Evolutionary conservation across 176 grass and related monocot species (phyloP), one percentile per base, ranked within the genome.

Genomic region (Aegilops sharonensis): DNA sequence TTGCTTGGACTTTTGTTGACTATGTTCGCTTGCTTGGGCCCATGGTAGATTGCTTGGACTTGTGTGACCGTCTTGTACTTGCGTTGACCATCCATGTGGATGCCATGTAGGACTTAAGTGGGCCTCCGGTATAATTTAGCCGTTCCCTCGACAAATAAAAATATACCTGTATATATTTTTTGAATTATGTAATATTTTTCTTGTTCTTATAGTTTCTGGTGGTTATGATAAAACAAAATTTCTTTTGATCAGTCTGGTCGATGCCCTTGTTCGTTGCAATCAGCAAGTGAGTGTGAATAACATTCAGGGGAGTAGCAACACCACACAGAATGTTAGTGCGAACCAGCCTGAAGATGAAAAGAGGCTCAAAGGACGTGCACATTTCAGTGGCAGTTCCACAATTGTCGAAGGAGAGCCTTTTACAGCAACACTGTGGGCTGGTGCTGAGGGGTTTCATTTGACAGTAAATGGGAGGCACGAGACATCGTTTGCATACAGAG

Each of bases 401-500:
- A 92, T 98, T 87, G 61, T 92, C 30, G 89, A 91, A 88, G 89
- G 92, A 68, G 89, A 95, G 77, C 93, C 95, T 83, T 98, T 98
- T 50, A 93, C 89, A 52, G 80, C 86, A 48, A 98, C 85, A 61
- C 4, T 98, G 20, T 98, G 95, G 95, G 84, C 89, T 32, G 95
- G 91, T 80, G 31, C 80, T 63, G 92, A 94, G 30, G 95, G 95
- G 61, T 92, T 97, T 79, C 95, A 97, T 90, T 78, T 97, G 84
- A 94, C 92, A 62, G 92, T 98, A 35, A 98, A 98, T 81, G 93
- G 95, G 77, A 85, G 72, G 77, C 95, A 98, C 30, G 95, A 95
- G 61, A 95, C 93, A 64, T 98, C 95, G 2, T 95, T 93, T 75
- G 27, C 83, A 3, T 98, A 98, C 60, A 93, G 87, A 85, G 95